Evolutionary conservation across 1,139 yeast species (phyloP), one percentile per base, ranked within the genome.

Genomic region (Keqinozyma sinolaborantium): DNA sequence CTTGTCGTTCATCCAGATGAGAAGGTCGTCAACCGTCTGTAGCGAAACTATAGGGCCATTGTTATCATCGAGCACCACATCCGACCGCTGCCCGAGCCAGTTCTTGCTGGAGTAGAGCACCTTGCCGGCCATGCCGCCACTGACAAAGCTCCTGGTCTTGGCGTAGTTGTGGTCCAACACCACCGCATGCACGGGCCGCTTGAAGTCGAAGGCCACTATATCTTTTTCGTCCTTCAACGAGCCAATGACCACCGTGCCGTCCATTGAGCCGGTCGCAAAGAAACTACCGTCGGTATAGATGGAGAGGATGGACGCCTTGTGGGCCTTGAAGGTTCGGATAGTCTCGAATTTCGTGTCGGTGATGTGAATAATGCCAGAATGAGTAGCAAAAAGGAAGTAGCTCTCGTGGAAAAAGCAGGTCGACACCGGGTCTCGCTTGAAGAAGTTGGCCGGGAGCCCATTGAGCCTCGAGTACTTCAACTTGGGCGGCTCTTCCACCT

Each of bases 121-220:
- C 35, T 84, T 79, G 0, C 97, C 97, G 11, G 92, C 83, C 67
- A 83, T 87, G 0, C 97, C 97, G 3, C 97, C 97, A 24, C 90
- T 81, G 0, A 86, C 68, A 44, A 87, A 88, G 8, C 82, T 70
- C 35, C 78, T 73, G 0, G 79, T 70, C 9, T 66, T 69, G 26
- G 56, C 53, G 52, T 84, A 92, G 39, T 81, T 76, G 13, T 78
- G 76, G 44, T 86, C 95, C 4, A 94, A 56, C 0, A 90, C 83
- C 3, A 92, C 94, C 0, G 95, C 79, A 52, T 88, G 95, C 0
- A 94, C 76, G 0, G 98, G 97, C 21, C 97, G 63, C 47, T 84
- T 83, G 54, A 88, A 86, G 53, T 88, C 95, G 43, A 77, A 83
- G 2, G 88, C 88, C 0, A 75, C 67, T 3, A 83, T 75, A 44